phyloP scores from a whole-genome alignment of 177 flowering plant genomes.

The Vitis hybrid region DNA sequence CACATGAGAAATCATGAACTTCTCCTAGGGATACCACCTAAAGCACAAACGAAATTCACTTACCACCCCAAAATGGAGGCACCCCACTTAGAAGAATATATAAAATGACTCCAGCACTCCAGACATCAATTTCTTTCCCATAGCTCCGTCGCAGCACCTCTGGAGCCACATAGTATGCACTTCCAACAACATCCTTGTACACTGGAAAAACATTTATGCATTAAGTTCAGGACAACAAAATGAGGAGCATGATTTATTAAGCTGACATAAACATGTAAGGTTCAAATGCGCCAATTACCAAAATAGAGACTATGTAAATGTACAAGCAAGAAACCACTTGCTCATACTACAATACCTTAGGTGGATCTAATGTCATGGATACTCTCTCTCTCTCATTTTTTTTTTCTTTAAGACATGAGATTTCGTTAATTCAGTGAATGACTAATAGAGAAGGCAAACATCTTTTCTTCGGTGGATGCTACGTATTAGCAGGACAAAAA shows the following conservation, averaged over 20 bases:
- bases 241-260: neutral
- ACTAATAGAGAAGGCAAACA: no score
- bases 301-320: no score
- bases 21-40: neutral
- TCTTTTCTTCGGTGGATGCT: no score
- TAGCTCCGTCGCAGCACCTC: constrained; percentile 70
- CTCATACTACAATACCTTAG: no score
- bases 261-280: neutral
- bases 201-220: constrained; percentile 31
- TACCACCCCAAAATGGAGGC: constrained; percentile 97
- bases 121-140: constrained; percentile 95
- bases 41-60: neutral
- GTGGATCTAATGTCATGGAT: no score
- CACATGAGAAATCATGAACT: neutral
- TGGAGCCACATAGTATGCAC: constrained; percentile 96
- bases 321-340: no score
- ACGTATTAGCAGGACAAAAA: no score
- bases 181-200: constrained; percentile 76
- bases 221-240: neutral
- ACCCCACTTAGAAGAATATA: constrained; percentile 83
- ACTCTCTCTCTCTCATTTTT: no score
- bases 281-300: no score
- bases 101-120: constrained; percentile 96
- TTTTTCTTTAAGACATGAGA: no score
- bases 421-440: no score